Evolutionary conservation across 441 rosid species (phyloP).

Genomic region (Rhodomyrtus psidioides): DNA sequence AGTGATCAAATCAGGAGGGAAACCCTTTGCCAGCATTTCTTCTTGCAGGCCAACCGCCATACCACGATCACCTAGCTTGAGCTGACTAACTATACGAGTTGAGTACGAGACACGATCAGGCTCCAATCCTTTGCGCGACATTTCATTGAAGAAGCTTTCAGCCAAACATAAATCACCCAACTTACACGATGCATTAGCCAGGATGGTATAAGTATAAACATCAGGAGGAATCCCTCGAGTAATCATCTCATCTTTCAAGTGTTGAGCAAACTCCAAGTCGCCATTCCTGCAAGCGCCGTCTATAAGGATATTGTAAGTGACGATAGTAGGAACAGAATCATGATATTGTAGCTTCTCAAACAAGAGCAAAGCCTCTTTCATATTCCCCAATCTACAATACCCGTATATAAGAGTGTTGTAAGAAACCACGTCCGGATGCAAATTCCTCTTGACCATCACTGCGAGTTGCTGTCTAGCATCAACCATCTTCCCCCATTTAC

Average conservation of each 20-base stretch:
- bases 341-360: slow-evolving; percentile 39
- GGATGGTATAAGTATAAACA: slow-evolving; percentile 55
- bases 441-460: slow-evolving; percentile 34
- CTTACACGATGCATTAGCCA: slow-evolving; percentile 51
- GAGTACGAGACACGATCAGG: slow-evolving; percentile 46
- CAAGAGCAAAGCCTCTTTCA: slow-evolving; percentile 49
- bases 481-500: slow-evolving; percentile 32
- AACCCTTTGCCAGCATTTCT: slow-evolving; percentile 45
- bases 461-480: slow-evolving; percentile 43
- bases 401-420: slow-evolving; percentile 60
- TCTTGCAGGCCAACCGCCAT: slow-evolving; percentile 48
- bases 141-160: slow-evolving; percentile 42
- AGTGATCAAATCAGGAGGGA: slow-evolving; percentile 36
- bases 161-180: slow-evolving; percentile 39
- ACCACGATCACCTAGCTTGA: slow-evolving; percentile 37
- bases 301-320: slow-evolving; percentile 62
- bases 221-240: slow-evolving; percentile 41
- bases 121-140: slow-evolving; percentile 40
- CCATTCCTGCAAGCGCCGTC: slow-evolving; percentile 62
- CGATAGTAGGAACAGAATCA: slow-evolving; percentile 32
- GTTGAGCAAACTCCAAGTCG: slow-evolving; percentile 37
- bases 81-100: slow-evolving; percentile 40
- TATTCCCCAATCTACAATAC: slow-evolving; percentile 43
- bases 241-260: slow-evolving; percentile 58
- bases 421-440: slow-evolving; percentile 50